Base-by-base conservation (phyloP, 2,329 filamentous ascomycete genomes). In the Colletotrichum zoysiae region DNA sequence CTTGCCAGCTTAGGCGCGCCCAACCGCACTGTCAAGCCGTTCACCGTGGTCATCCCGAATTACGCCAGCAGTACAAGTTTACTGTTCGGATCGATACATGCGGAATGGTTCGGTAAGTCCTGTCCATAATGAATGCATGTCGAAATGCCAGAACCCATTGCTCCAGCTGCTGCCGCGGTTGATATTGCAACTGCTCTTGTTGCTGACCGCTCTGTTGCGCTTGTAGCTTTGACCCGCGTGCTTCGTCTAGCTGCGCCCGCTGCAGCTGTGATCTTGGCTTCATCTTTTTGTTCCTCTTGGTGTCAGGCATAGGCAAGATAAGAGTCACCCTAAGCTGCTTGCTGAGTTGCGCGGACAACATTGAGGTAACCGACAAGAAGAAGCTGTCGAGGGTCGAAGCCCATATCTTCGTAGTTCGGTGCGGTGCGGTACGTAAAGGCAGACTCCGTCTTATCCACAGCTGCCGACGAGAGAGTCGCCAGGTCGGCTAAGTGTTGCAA, bases 401-500 rank as follows among this genome's bases (percentile, higher is more conserved):
- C 84, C 38, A 84, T 76, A 60, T 83, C 80, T 74, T 83, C 79
- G 77, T 85, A 82, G 76, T 83, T 65, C 71, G 76, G 57, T 76
- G 76, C 42, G 66, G 73, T 53, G 26, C 64, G 64, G 71, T 56
- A 60, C 75, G 71, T 74, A 33, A 69, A 61, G 48, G 75, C 61
- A 26, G 76, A 77, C n/a, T 78, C 79, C 5, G 70, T 48, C 66
- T 75, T 78, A 16, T 71, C 57, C 16, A 74, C 66, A 38, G 65
- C 70, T 23, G 63, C 73, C n/a, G 72, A 71, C 44, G 74, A 73
- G 12, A 70, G 66, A 48, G 86, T 86, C 8, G 86, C 86, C 59
- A 88, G 76, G 74, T 92, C 88, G 9, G 89, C 90, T 11, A 92
- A 81, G 71, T 87, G 89, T 78, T 92, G 89, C 61, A 92, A 81